Conservation (phyloP, 305 asterid genomes). For the Solanum hybrid region DNA sequence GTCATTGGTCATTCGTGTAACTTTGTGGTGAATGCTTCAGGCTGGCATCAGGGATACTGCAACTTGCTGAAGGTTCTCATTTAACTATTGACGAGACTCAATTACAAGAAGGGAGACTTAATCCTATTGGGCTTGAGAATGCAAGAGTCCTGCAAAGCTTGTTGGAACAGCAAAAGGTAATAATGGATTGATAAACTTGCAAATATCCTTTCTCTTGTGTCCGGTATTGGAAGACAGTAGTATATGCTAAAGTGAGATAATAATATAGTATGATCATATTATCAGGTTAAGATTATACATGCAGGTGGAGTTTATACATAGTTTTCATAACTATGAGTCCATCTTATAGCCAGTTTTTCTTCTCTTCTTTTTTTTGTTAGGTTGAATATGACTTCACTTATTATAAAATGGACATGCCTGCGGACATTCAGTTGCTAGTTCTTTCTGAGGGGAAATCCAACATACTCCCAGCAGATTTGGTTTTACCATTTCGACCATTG, state of each 20-base stretch:
- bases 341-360: neutral
- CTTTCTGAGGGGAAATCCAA: constrained; percentile 83
- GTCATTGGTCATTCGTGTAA: neutral
- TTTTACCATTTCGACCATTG: constrained; percentile 68
- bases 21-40: constrained; percentile 25
- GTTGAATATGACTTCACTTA: constrained; percentile 83
- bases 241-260: neutral
- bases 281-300: neutral
- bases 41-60: constrained; percentile 58
- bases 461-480: constrained; percentile 75
- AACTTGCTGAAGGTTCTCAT: constrained; percentile 81
- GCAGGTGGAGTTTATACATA: neutral
- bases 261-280: neutral
- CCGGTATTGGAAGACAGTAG: neutral
- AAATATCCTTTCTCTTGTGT: neutral
- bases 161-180: constrained; percentile 64
- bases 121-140: constrained; percentile 61
- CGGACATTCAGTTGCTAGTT: constrained; percentile 67
- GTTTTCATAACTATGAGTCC: neutral
- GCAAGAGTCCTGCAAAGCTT: constrained; percentile 41
- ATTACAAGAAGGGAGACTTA: constrained; percentile 58
- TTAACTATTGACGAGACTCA: constrained; percentile 70
- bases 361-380: constrained; percentile 18
- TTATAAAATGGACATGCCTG: constrained; percentile 80
- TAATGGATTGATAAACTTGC: neutral